Conservation (phyloP, 192 early-diverging fungal genomes). For the Chytriomyces confervae region DNA sequence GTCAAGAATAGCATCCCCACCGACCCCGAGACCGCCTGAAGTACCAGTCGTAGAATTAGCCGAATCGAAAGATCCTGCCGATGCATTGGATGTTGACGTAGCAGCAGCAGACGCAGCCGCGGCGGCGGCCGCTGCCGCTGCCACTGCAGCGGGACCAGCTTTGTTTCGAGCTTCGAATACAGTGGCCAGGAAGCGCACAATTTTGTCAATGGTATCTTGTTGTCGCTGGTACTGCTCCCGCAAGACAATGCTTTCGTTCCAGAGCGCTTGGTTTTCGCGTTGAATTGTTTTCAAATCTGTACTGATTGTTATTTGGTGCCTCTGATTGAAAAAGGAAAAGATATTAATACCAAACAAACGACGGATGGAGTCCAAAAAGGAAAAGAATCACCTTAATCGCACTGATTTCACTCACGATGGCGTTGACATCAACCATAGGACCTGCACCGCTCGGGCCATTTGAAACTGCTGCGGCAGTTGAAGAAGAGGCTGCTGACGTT, state of each 20-base stretch:
- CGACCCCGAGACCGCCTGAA: not conserved
- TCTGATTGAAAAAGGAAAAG: slow-evolving; percentile 19
- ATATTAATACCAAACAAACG: not conserved
- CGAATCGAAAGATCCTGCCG: no score
- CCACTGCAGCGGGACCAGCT: slow-evolving; percentile 9
- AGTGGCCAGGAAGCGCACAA: slow-evolving; percentile 86
- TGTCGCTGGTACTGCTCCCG: slow-evolving; percentile 83
- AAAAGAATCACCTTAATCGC: slow-evolving; percentile 66
- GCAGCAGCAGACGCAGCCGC: no score
- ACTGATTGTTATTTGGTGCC: slow-evolving; percentile 89
- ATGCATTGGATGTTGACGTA: no score
- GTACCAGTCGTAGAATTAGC: not conserved
- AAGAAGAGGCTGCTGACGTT: no score
- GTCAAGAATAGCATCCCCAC: not conserved
- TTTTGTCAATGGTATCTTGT: slow-evolving; percentile 93
- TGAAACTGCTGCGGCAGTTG: no score
- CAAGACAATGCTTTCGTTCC: slow-evolving; percentile 79
- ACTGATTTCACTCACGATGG: slow-evolving; percentile 72
- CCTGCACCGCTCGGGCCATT: slow-evolving; percentile 2
- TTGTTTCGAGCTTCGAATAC: slow-evolving; percentile 66
- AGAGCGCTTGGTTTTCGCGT: slow-evolving; percentile 84
- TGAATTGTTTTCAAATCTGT: slow-evolving; percentile 86
- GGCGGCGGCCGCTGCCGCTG: not conserved
- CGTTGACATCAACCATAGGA: slow-evolving; percentile 49
- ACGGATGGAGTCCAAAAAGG: not conserved